Evolutionary conservation across 2,329 filamentous ascomycete species (phyloP).

Genomic region (Exophiala mesophila): DNA sequence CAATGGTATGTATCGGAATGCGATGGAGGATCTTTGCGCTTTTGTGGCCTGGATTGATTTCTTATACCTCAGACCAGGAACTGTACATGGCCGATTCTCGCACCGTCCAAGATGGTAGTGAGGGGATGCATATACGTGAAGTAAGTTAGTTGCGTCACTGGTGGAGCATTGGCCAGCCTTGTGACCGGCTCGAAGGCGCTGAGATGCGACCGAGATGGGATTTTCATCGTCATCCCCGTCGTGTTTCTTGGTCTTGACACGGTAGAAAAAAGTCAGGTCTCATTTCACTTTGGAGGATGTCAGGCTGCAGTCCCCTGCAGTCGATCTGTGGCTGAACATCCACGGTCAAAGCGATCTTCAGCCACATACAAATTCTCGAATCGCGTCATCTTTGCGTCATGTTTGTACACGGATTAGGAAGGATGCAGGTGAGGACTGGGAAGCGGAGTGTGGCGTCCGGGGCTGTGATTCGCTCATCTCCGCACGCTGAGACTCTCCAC

Average conservation of each 20-base stretch:
- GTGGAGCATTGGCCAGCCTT: conserved; percentile 1
- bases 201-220: background rate
- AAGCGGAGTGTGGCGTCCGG: conserved; percentile 9
- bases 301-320: too few species aligned
- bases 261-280: background rate
- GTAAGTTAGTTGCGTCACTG: conserved; percentile 3
- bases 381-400: conserved; percentile 19
- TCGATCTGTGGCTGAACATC: conserved; percentile 12
- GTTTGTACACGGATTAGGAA: background rate
- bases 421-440: background rate
- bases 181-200: background rate
- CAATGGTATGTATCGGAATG: background rate
- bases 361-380: conserved; percentile 8
- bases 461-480: conserved; percentile 5
- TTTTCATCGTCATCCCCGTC: background rate
- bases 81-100: too few species aligned
- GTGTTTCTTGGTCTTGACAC: background rate
- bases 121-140: too few species aligned
- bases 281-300: background rate
- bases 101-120: too few species aligned
- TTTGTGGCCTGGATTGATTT: background rate
- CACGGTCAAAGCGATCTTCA: conserved; percentile 1
- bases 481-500: background rate
- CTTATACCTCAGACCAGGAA: too few species aligned
- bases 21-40: background rate